Conservation (phyloP, 2,329 filamentous ascomycete genomes). For the Penicillium expansum region DNA sequence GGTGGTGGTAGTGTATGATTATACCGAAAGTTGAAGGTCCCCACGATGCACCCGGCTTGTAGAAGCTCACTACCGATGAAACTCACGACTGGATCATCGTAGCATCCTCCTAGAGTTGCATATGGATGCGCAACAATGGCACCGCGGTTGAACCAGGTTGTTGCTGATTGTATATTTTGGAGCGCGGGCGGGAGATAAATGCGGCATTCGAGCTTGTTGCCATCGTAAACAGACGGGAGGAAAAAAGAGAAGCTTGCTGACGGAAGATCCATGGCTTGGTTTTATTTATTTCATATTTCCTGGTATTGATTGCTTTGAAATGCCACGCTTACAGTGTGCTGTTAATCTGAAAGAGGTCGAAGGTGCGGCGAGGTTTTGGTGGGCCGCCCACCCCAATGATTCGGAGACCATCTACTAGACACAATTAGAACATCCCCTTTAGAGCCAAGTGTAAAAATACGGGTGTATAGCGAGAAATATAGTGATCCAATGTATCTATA, state of each 20-base stretch:
- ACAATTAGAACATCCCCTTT: background rate
- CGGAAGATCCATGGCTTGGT: conserved; percentile 39
- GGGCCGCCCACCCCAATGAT: background rate
- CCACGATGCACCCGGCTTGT: conserved; percentile 69
- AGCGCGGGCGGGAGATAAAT: conserved; percentile 65
- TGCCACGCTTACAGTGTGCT: background rate
- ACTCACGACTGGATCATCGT: conserved; percentile 77
- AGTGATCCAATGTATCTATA: background rate
- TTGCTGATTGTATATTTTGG: conserved; percentile 21
- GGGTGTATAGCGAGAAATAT: background rate
- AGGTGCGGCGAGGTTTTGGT: background rate
- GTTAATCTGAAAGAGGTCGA: background rate
- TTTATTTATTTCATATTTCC: conserved; percentile 16
- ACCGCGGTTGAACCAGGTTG: conserved; percentile 45
- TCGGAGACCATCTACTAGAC: background rate
- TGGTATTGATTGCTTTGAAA: background rate
- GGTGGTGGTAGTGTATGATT: background rate
- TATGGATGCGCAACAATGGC: conserved; percentile 87
- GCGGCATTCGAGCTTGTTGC: conserved; percentile 72
- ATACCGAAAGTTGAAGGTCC: conserved; percentile 89
- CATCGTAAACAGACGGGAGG: conserved; percentile 81
- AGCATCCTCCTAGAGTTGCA: conserved; percentile 78
- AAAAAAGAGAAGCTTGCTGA: conserved; percentile 59
- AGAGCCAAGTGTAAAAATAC: background rate
- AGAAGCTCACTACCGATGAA: conserved; percentile 63